A percentile compares a stretch with the other conserved stretches of the same genome.
Conservation (phyloP, 305 asterid genomes). For the Rubia balearica region DNA sequence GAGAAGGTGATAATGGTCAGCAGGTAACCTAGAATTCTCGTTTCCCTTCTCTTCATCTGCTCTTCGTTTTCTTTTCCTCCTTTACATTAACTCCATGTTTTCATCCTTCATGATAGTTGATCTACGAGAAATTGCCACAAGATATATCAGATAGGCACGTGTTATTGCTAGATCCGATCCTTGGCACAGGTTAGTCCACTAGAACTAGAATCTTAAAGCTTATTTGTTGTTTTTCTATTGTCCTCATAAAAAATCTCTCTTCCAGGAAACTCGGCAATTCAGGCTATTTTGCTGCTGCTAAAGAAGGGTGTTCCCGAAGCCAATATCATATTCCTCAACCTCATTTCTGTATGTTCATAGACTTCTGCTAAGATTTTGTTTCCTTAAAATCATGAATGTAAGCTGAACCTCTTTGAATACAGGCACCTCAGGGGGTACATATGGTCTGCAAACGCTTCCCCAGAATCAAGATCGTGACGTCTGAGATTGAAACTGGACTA, state of each 20-base stretch:
- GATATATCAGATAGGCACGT: conserved; percentile 88
- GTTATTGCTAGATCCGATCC: conserved; percentile 73
- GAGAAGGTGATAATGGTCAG: conserved; percentile 57
- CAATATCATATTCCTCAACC: conserved; percentile 91
- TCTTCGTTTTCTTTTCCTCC: conserved; percentile 3
- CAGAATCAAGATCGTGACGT: conserved; percentile 86
- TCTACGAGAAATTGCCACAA: conserved; percentile 73
- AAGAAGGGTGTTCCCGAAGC: conserved; percentile 89
- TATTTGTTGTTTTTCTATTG: neutral
- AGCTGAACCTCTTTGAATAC: conserved; percentile 2
- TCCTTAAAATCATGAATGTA: neutral
- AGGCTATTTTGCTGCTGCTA: conserved; percentile 80
- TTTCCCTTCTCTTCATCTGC: conserved; percentile 9
- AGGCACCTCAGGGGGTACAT: conserved; percentile 98
- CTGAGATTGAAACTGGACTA: conserved; percentile 84
- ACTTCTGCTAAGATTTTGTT: conserved; percentile 1
- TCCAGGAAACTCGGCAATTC: conserved; percentile 87
- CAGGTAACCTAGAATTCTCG: conserved; percentile 36
- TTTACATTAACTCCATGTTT: conserved; percentile 1
- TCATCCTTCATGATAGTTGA: conserved; percentile 46
- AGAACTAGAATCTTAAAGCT: neutral
- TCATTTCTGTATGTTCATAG: conserved; percentile 61
- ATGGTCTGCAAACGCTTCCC: conserved; percentile 86
- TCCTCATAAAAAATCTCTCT: conserved; percentile 10
- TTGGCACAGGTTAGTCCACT: conserved; percentile 68